Evolutionary conservation across 2,329 filamentous ascomycete species (phyloP).

Genomic region (Ophiognomonia clavigignenti-juglandacearum): DNA sequence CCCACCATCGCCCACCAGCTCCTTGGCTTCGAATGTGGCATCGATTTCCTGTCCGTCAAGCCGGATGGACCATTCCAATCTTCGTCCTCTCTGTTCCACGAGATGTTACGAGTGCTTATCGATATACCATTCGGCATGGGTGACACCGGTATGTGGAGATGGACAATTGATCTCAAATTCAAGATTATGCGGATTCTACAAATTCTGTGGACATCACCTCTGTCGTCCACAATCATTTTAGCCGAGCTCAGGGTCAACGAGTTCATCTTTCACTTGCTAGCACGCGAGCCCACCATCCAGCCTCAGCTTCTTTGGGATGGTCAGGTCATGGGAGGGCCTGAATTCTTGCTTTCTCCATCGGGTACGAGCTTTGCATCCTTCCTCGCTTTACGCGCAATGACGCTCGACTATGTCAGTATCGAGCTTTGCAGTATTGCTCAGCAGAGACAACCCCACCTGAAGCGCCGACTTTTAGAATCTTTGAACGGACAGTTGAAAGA

Average conservation of each 20-base stretch:
- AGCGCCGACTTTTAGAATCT: conserved; percentile 63
- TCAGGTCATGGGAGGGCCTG: conserved; percentile 49
- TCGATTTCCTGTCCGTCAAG: conserved; percentile 64
- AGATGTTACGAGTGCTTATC: conserved; percentile 66
- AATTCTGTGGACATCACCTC: conserved; percentile 75
- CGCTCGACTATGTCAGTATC: conserved; percentile 79
- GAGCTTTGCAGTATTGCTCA: conserved; percentile 77
- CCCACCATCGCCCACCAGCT: conserved; percentile 89
- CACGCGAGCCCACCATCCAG: conserved; percentile 66
- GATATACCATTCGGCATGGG: conserved; percentile 62
- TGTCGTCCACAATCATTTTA: conserved; percentile 72
- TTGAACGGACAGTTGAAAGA: conserved; percentile 72
- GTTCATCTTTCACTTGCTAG: conserved; percentile 72
- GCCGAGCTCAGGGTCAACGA: conserved; percentile 75
- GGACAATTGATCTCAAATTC: conserved; percentile 65
- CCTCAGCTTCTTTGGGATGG: conserved; percentile 71
- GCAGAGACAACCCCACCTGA: conserved; percentile 64
- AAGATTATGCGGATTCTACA: conserved; percentile 69
- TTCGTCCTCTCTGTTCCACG: conserved; percentile 76
- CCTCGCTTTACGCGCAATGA: conserved; percentile 68
- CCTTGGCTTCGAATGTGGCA: conserved; percentile 78
- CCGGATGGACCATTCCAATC: conserved; percentile 66
- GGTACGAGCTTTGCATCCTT: conserved; percentile 71
- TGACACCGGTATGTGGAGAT: conserved; percentile 54
- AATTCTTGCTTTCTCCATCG: conserved; percentile 66